Percentiles rank a stretch among this genome's conserved stretches.
These are phyloP conservation scores for Fusarium caatingaense DNA, from an alignment of 2,329 filamentous ascomycete genomes.

Conservation along the genomic window DNA sequence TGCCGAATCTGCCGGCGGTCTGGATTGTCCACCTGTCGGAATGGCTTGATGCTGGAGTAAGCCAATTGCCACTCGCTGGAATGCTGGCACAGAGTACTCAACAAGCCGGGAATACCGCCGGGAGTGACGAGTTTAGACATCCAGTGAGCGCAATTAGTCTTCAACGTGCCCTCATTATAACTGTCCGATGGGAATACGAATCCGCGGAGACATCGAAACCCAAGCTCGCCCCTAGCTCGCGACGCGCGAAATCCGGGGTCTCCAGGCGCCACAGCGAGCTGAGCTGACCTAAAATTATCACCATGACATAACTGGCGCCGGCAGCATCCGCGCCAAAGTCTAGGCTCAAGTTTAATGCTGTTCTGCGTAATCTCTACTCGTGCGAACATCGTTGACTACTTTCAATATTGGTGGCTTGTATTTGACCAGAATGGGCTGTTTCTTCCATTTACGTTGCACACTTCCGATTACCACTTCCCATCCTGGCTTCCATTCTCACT, in stretches of 20 bases:
- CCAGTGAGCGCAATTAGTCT: neutral
- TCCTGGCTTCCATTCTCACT: too few relatives aligned
- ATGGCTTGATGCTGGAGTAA: neutral
- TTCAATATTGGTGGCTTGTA: neutral
- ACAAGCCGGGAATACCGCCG: neutral
- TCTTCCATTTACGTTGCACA: neutral
- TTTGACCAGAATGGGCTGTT: neutral
- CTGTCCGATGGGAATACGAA: neutral
- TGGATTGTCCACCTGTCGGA: neutral
- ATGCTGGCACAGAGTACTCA: too few relatives aligned
- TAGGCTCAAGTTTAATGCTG: neutral
- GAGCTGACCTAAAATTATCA: neutral
- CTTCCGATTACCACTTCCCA: too few relatives aligned
- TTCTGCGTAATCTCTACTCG: neutral
- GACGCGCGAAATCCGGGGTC: neutral
- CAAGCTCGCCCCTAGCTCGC: neutral
- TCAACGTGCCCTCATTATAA: neutral
- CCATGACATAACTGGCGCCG: neutral
- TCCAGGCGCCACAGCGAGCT: neutral
- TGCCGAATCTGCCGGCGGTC: slow-evolving; percentile 26
- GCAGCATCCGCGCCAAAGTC: neutral
- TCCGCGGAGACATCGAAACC: neutral
- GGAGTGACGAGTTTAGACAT: neutral
- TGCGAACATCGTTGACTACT: too few relatives aligned
- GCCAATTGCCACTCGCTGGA: neutral